Percentiles rank a stretch among this genome's conserved stretches.
These are phyloP conservation scores for Suillus placidus DNA, from an alignment of 768 basidiomycete species.

Conservation along the genomic window DNA sequence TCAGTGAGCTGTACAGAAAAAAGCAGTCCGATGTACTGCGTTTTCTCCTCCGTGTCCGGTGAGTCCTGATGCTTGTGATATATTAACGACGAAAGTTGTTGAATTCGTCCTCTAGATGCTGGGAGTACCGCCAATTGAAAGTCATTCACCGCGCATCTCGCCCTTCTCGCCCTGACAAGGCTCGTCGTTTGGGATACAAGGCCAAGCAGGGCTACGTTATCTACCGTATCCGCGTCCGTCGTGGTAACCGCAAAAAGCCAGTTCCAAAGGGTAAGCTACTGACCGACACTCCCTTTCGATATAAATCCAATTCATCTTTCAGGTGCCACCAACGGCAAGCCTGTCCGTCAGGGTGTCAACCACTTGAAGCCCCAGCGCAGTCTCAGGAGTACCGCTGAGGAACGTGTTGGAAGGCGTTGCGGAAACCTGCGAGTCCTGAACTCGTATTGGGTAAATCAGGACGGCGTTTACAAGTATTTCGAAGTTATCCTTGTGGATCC, in stretches of 20 bases:
- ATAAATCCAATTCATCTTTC: slow-evolving; percentile 8
- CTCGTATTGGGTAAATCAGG: slow-evolving; percentile 99
- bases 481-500: slow-evolving; percentile 99
- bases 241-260: slow-evolving; percentile 99
- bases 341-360: slow-evolving; percentile 99
- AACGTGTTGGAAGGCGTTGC: slow-evolving; percentile 95
- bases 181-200: slow-evolving; percentile 98
- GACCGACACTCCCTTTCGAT: neutral
- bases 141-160: slow-evolving; percentile 98
- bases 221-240: slow-evolving; percentile 96
- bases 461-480: slow-evolving; percentile 98
- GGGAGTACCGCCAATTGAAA: slow-evolving; percentile 98
- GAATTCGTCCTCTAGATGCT: slow-evolving; percentile 61
- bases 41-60: slow-evolving; percentile 97
- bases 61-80: slow-evolving; percentile 29
- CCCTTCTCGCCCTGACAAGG: slow-evolving; percentile 98
- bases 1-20: slow-evolving; percentile 97
- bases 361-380: slow-evolving; percentile 98
- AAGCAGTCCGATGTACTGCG: slow-evolving; percentile 97
- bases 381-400: slow-evolving; percentile 92
- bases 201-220: slow-evolving; percentile 99
- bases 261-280: slow-evolving; percentile 83
- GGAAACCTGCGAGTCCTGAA: slow-evolving; percentile 96
- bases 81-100: neutral
- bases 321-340: slow-evolving; percentile 99